Base-by-base conservation (phyloP, 495 filamentous ascomycete genomes). In the Ramalina intermedia region DNA sequence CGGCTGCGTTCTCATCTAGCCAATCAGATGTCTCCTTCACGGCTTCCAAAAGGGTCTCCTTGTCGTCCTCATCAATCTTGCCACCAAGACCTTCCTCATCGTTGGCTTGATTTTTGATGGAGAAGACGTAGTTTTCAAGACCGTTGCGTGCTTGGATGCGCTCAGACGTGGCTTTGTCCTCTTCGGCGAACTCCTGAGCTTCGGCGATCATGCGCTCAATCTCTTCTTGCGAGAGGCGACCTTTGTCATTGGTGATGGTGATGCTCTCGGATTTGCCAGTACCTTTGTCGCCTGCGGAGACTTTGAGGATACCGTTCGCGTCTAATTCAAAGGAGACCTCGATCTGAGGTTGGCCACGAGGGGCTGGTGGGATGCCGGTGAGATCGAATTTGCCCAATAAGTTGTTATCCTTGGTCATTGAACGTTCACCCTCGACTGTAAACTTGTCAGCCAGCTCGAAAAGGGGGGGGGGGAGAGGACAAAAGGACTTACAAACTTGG, bases 31-130 rank as follows among this genome's bases (percentile, higher is more conserved):
- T 74, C 72, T 96, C 91, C 84, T 96, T 96, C 70, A 99, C 84
- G 54, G 91, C 91, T 49, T 94, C 87, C 55, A 96, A 70, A 58
- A 96, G 84, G 57, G 87, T 80, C 70, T 99, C 88, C 83, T 96
- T 99, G 76, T 99, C 93, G 52, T 96, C 91, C 53, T 94, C 91
- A 46, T 88, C 85, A 63, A 99, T 94, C 82, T 96, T 94, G 66
- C 87, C 87, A 69, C 91, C 87, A 50, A 95, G 83, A 55, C 91
- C 91, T 52, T 95, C 88, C 65, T 96, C 87, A 56, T 99, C 91
- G 65, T 89, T 88, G 69, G 86, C 85, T 75, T 98, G 91, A 81
- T 96, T 96, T 82, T 96, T 96, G 60, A 99, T 72, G 75, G 75
- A 85, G 82, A 95, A 94, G 50, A 85, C 86, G 63, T 94, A 94